These are phyloP conservation scores for Lumnitzera racemosa DNA, from an alignment of 345 rosid genomes.

Conservation along the genomic window DNA sequence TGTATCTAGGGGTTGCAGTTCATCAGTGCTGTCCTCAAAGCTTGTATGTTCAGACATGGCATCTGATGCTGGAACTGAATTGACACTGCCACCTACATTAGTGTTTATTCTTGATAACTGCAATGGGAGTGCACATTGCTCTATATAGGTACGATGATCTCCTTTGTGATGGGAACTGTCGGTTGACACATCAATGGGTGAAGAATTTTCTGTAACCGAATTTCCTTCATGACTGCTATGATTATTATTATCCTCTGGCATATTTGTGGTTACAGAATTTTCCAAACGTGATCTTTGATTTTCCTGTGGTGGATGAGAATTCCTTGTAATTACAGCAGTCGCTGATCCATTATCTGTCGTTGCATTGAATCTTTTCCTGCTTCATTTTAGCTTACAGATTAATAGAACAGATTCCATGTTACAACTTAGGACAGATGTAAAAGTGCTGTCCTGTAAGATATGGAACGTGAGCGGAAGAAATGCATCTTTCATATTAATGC, in stretches of 20 bases:
- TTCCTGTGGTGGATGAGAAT: too few relatives aligned
- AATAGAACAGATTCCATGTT: background rate
- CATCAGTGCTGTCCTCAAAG: constrained; percentile 5
- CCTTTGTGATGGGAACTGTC: too few relatives aligned
- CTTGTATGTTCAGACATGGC: constrained; percentile 13
- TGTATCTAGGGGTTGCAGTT: constrained; percentile 14
- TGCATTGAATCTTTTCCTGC: constrained; percentile 7
- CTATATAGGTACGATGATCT: too few relatives aligned
- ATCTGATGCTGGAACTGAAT: constrained; percentile 4
- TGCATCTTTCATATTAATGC: too few relatives aligned
- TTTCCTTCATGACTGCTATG: background rate
- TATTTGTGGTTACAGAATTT: too few relatives aligned
- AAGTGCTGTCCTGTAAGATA: too few relatives aligned
- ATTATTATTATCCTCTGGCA: background rate
- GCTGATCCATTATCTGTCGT: background rate
- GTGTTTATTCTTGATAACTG: constrained; percentile 1
- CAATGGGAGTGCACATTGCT: background rate
- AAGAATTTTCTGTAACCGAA: background rate
- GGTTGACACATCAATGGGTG: too few relatives aligned
- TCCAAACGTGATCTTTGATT: too few relatives aligned
- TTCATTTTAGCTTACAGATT: constrained; percentile 1
- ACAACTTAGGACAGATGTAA: too few relatives aligned
- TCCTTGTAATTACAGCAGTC: too few relatives aligned
- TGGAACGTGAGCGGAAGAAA: too few relatives aligned
- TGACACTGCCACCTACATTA: background rate